Evolutionary conservation across 257 asterid genomes (phyloP).

Genomic region (Dorcoceras hygrometricum): DNA sequence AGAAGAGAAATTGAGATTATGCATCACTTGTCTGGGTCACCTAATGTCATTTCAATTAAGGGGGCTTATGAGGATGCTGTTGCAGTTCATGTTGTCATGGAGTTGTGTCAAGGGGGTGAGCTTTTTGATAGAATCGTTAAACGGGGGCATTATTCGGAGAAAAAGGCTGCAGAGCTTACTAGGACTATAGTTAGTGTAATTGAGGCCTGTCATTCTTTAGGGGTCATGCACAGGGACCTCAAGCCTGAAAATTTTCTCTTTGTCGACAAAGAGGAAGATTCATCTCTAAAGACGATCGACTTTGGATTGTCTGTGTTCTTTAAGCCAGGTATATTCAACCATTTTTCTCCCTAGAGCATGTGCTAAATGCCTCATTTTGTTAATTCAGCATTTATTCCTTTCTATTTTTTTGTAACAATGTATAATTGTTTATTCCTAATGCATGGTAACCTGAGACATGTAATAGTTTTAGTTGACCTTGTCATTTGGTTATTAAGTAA

Average conservation of each 20-base stretch:
- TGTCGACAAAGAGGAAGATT: constrained; percentile 58
- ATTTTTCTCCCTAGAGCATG: neutral
- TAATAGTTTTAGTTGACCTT: neutral
- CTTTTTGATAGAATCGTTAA: constrained; percentile 79
- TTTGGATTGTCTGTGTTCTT: constrained; percentile 80
- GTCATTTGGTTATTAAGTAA: neutral
- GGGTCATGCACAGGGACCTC: constrained; percentile 86
- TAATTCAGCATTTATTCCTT: neutral
- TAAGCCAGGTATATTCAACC: constrained; percentile 60
- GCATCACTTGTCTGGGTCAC: constrained; percentile 82
- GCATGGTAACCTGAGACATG: neutral
- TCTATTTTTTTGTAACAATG: neutral
- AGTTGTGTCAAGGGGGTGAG: constrained; percentile 84
- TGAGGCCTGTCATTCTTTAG: constrained; percentile 79
- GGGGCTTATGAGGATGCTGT: constrained; percentile 83
- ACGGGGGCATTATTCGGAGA: constrained; percentile 85
- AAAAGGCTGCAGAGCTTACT: constrained; percentile 83
- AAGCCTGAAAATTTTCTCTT: constrained; percentile 88
- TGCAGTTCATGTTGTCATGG: constrained; percentile 86
- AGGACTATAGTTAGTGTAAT: constrained; percentile 76
- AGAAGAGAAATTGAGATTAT: constrained; percentile 85
- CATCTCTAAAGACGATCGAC: constrained; percentile 68
- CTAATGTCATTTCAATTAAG: constrained; percentile 58
- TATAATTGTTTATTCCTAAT: neutral
- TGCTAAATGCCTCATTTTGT: neutral